Conservation (phyloP, 306 rosid species). For the Cucurbita pepo region DNA sequence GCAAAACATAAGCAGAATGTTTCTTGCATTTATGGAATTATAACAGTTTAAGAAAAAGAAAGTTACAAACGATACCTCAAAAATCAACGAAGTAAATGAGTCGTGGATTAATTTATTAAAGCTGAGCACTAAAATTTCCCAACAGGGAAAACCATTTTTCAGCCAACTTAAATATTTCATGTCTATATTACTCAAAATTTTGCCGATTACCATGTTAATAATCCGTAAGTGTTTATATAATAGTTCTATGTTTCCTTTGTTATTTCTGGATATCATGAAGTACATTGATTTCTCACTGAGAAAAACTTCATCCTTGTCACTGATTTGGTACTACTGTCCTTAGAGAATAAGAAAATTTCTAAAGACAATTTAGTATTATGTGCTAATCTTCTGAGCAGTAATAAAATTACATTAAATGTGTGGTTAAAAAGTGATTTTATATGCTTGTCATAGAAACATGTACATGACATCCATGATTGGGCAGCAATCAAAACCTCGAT, state of each 20-base stretch:
- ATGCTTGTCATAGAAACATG: neutral
- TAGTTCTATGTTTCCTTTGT: neutral
- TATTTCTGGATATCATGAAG: neutral
- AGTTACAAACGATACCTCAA: neutral
- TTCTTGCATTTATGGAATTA: neutral
- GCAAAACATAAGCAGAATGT: neutral
- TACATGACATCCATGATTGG: neutral
- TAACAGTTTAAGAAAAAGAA: neutral
- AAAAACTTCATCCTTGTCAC: neutral
- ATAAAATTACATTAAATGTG: neutral
- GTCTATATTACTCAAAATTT: neutral
- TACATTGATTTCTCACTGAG: neutral
- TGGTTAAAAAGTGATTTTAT: neutral
- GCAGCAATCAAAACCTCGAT: neutral
- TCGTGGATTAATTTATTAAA: neutral
- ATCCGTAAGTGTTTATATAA: neutral
- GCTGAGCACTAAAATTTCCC: neutral
- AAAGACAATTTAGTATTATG: neutral
- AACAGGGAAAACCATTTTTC: neutral
- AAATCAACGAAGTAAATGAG: neutral
- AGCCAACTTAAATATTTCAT: neutral
- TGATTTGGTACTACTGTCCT: neutral
- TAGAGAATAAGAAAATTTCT: neutral
- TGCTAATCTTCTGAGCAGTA: neutral
- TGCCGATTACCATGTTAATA: neutral